Conservation (phyloP, 2,329 filamentous ascomycete genomes). For the Trichoderma asperellum region DNA sequence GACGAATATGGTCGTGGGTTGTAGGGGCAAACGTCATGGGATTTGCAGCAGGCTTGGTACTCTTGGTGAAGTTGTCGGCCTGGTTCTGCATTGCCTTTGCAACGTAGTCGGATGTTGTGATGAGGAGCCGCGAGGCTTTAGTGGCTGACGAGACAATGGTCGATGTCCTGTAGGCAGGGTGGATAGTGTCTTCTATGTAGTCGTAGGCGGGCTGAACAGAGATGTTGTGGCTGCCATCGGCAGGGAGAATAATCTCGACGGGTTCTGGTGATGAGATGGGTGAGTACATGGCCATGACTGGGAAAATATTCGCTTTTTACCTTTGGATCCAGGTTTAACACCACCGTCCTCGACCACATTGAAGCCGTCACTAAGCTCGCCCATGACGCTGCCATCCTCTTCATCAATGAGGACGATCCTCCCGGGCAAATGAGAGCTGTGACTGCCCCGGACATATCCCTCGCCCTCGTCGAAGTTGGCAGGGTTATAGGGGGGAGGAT, state of each 20-base stretch:
- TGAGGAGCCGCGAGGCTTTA: constrained; percentile 86
- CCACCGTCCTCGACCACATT: constrained; percentile 75
- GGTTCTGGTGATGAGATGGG: constrained; percentile 55
- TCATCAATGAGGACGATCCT: constrained; percentile 94
- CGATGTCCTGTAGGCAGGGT: constrained; percentile 90
- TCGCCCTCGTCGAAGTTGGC: constrained; percentile 78
- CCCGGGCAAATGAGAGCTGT: constrained; percentile 57
- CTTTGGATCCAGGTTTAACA: constrained; percentile 87
- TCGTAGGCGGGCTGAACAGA: constrained; percentile 70
- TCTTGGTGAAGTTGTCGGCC: constrained; percentile 80
- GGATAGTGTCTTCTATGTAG: constrained; percentile 77
- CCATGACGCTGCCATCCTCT: constrained; percentile 93
- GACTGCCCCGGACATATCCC: constrained; percentile 69
- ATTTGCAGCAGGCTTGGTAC: constrained; percentile 74
- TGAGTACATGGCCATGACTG: neutral
- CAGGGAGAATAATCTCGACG: constrained; percentile 75
- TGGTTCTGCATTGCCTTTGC: constrained; percentile 76
- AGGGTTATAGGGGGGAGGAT: constrained; percentile 74
- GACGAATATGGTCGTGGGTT: constrained; percentile 82
- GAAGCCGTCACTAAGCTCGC: constrained; percentile 83
- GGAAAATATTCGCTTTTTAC: constrained; percentile 53
- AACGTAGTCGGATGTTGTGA: constrained; percentile 81
- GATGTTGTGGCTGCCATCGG: constrained; percentile 66
- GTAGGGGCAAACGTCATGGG: constrained; percentile 86
- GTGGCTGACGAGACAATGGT: constrained; percentile 84